A percentile compares a stretch with the other conserved stretches of the same genome.
These are phyloP conservation scores for Berkeleyomyces rouxiae DNA, from an alignment of 2,329 filamentous ascomycete genomes.

Conservation along the genomic window DNA sequence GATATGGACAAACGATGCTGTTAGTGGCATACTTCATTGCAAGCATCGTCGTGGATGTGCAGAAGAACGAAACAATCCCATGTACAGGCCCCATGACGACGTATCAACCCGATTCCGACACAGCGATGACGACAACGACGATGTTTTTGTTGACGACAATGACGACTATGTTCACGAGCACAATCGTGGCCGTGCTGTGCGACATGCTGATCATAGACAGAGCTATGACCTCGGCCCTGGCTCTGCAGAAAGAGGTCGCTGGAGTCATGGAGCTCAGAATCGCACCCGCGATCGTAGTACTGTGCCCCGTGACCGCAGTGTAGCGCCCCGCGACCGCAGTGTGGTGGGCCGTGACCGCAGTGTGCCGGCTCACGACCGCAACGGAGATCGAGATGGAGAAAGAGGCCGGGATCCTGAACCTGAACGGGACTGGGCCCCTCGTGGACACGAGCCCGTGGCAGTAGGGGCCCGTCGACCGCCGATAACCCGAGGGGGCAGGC, in stretches of 20 bases:
- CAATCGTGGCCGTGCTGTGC: not conserved
- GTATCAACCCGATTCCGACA: not conserved
- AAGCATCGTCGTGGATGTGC: not conserved
- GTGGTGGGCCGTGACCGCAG: too few species aligned
- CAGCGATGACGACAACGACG: not conserved
- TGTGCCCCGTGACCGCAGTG: not conserved
- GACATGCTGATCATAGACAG: not conserved
- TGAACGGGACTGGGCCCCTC: not conserved
- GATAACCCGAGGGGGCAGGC: not conserved
- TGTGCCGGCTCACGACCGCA: not conserved
- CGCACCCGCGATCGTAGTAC: not conserved
- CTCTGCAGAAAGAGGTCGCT: not conserved
- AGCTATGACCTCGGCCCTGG: not conserved
- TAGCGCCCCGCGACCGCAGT: not conserved
- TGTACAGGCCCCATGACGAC: slow-evolving; percentile 1
- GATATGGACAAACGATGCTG: slow-evolving; percentile 17
- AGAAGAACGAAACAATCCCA: slow-evolving; percentile 1
- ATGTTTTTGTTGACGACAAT: not conserved
- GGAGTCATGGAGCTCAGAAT: not conserved
- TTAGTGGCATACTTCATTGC: slow-evolving; percentile 2
- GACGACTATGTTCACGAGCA: not conserved
- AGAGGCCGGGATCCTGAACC: not conserved
- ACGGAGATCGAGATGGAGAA: not conserved
- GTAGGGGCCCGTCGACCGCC: not conserved
- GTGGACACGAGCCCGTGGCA: not conserved